Evolutionary conservation across 306 rosid species (phyloP).

Genomic region (Quercus variabilis): DNA sequence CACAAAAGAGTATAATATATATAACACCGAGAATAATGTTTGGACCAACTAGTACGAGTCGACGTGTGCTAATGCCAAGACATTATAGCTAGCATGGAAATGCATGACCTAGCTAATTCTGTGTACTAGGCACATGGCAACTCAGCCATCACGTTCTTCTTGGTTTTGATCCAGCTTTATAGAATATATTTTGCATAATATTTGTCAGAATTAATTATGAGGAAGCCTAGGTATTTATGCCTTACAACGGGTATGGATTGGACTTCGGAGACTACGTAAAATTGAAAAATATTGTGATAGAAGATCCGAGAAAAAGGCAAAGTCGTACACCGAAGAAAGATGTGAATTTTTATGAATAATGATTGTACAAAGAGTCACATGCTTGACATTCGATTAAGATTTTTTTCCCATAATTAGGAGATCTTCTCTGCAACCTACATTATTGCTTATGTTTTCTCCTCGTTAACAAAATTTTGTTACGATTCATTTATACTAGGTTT

Average conservation of each 20-base stretch:
- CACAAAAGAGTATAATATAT: background rate
- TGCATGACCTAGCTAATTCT: constrained; percentile 19
- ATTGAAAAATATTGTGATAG: background rate
- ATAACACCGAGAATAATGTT: too few relatives aligned
- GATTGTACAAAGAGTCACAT: background rate
- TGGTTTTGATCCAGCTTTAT: constrained; percentile 6
- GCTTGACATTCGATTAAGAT: background rate
- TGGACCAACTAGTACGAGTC: background rate
- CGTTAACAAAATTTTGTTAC: too few relatives aligned
- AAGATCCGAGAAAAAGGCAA: background rate
- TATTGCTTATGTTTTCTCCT: background rate
- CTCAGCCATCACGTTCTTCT: constrained; percentile 23
- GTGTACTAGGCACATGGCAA: constrained; percentile 34
- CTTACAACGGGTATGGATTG: background rate
- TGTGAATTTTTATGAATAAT: background rate
- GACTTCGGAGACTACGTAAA: background rate
- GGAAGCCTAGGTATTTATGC: background rate
- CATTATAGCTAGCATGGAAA: background rate
- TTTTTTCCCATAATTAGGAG: background rate
- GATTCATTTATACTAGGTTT: accelerated
- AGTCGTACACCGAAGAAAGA: background rate
- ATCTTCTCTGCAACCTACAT: background rate
- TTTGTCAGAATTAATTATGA: background rate
- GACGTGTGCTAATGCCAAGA: background rate
- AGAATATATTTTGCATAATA: background rate